Evolutionary conservation across 1,284 basidiomycete genomes (phyloP).

Genomic region (Irpex sp.): DNA sequence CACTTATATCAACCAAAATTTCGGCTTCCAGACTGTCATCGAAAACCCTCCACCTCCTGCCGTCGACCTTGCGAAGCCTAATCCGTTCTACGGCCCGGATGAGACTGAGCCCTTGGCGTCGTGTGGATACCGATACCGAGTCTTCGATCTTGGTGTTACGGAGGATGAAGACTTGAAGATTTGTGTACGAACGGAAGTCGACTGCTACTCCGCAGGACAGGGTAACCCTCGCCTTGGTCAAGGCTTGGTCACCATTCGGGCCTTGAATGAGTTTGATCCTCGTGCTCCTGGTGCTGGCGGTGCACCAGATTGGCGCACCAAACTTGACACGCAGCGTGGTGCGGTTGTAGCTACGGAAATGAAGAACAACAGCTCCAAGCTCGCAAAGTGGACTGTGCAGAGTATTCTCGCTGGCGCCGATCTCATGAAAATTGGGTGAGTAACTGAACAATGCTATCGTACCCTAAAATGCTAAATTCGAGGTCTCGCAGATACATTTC

Average conservation of each 20-base stretch:
- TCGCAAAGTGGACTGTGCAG: constrained; percentile 97
- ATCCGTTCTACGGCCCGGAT: constrained; percentile 94
- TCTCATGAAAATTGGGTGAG: constrained; percentile 95
- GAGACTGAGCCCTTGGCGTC: constrained; percentile 95
- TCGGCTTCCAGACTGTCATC: constrained; percentile 92
- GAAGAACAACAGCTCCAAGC: constrained; percentile 99
- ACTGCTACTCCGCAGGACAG: constrained; percentile 75
- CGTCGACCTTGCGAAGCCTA: constrained; percentile 78
- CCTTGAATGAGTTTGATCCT: constrained; percentile 97
- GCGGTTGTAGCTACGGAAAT: constrained; percentile 99
- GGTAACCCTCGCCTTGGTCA: constrained; percentile 71
- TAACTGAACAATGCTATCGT: constrained; percentile 7
- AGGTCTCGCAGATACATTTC: constrained; percentile 74
- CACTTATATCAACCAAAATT: constrained; percentile 99
- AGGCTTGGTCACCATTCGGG: constrained; percentile 87
- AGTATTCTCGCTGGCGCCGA: constrained; percentile 95
- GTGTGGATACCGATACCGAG: constrained; percentile 94
- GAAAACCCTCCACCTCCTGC: constrained; percentile 63
- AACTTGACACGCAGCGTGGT: constrained; percentile 94
- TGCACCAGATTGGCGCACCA: constrained; percentile 95
- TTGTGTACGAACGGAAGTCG: constrained; percentile 95
- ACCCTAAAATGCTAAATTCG: not conserved
- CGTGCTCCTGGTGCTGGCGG: constrained; percentile 87
- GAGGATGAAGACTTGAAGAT: constrained; percentile 92
- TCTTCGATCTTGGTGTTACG: constrained; percentile 89